These are phyloP conservation scores for Talaromyces sp. DNA, from an alignment of 2,329 filamentous ascomycete species.

Conservation along the genomic window DNA sequence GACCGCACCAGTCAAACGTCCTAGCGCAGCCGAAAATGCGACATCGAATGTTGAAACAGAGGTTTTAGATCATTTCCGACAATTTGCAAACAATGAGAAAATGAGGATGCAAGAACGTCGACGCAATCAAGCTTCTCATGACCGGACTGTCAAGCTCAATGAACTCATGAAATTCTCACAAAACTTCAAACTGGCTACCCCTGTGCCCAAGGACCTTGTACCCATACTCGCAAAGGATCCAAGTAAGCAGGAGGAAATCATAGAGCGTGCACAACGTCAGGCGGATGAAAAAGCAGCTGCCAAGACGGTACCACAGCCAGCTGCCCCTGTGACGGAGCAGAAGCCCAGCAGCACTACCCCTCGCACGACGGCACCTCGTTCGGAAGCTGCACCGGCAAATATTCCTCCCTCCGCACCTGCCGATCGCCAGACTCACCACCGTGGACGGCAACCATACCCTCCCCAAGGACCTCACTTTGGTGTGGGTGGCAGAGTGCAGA, in stretches of 20 bases:
- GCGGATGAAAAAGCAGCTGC: conserved; percentile 56
- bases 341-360: conserved; percentile 49
- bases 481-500: conserved; percentile 40
- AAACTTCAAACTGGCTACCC: conserved; percentile 90
- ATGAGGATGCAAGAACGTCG: conserved; percentile 56
- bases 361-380: conserved; percentile 44
- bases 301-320: conserved; percentile 39
- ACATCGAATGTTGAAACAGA: conserved; percentile 60
- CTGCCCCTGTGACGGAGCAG: conserved; percentile 47
- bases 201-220: conserved; percentile 85
- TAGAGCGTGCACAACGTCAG: conserved; percentile 78
- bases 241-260: conserved; percentile 87
- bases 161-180: conserved; percentile 93
- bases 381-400: conserved; percentile 43
- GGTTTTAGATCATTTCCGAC: conserved; percentile 61
- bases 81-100: conserved; percentile 62
- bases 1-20: conserved; percentile 18
- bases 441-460: conserved; percentile 45
- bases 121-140: conserved; percentile 57
- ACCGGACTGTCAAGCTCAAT: conserved; percentile 88
- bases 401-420: conserved; percentile 37
- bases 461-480: conserved; percentile 44
- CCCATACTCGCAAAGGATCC: conserved; percentile 96
- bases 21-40: conserved; percentile 49
- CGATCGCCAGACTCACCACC: conserved; percentile 48